Base-by-base conservation (phyloP, 768 basidiomycete species). In the Tylopilus balloui region DNA sequence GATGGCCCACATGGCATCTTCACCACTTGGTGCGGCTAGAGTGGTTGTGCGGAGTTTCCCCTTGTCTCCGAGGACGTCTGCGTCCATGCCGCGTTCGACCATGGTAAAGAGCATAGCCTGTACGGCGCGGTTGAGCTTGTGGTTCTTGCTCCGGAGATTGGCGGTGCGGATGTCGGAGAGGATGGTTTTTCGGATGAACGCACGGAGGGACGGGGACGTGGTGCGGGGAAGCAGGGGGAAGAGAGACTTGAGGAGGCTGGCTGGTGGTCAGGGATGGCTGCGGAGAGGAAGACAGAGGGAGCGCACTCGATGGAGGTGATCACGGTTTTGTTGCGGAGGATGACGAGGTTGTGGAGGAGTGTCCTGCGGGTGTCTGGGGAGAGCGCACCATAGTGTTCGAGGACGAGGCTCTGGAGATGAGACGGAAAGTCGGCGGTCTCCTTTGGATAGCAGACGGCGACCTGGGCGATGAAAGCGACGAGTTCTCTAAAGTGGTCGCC, bases 1-100 rank as follows among this genome's bases (percentile, higher is more conserved):
- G 42, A 99, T 84, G 4, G 96, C 95, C 94, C 95, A 98, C 84
- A 96, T 88, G 3, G 94, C 93, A 58, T 97, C 96, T 27, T 92
- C 88, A 2, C 83, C 81, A 42, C 73, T 75, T 24, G 68, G 4
- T 2, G 25, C 1, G 27, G 34, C 8, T 35, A 14, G 65, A 12
- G 68, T 63, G n/a, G 66, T 63, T 1, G 70, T 72, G 53, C 78
- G 71, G n/a, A 78, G 61, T 59, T 84, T 92, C 4, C 85, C 92
- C 66, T 92, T 93, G 73, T 93, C 84, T 11, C 91, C 88, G 14
- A 83, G 64, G 14, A 92, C 81, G 57, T 91, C 84, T 1, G 74
- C 84, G 34, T 83, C 81, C 85, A 92, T 89, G 12, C 92, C 93
- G 32, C 86, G 81, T 67, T 96, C 94, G 8, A 97, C 83, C 94